Evolutionary conservation across 305 asterid species (phyloP).

Genomic region (Solanum hybrid): DNA sequence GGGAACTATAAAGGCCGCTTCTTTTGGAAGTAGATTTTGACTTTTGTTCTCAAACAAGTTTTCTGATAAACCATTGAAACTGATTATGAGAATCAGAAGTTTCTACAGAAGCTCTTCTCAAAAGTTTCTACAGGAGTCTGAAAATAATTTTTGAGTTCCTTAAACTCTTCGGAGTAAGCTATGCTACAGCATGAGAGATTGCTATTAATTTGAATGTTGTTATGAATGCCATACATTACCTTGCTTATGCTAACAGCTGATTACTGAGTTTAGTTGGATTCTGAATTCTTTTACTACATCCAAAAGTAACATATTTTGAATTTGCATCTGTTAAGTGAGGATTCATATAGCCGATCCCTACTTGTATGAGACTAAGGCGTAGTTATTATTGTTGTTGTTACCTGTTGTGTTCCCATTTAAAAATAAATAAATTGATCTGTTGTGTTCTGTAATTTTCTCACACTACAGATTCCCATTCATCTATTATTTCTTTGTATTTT

Average conservation of each 20-base stretch:
- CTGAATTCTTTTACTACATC: not conserved
- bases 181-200: not conserved
- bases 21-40: not conserved
- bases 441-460: not conserved
- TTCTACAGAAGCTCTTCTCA: not conserved
- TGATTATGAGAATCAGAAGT: not conserved
- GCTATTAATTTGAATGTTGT: not conserved
- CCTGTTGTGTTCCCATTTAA: not conserved
- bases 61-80: not conserved
- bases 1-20: not conserved
- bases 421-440: not conserved
- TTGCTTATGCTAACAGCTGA: not conserved
- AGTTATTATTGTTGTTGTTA: not conserved
- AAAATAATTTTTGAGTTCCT: not conserved
- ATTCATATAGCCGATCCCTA: not conserved
- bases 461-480: not conserved
- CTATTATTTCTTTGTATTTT: not conserved
- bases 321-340: not conserved
- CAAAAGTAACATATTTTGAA: not conserved
- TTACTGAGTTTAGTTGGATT: not conserved
- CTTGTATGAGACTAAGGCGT: not conserved
- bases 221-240: not conserved
- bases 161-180: not conserved
- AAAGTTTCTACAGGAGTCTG: not conserved
- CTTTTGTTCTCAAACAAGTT: not conserved